These are phyloP conservation scores for Luffa acutangula DNA, from an alignment of 306 rosid species.

Conservation along the genomic window DNA sequence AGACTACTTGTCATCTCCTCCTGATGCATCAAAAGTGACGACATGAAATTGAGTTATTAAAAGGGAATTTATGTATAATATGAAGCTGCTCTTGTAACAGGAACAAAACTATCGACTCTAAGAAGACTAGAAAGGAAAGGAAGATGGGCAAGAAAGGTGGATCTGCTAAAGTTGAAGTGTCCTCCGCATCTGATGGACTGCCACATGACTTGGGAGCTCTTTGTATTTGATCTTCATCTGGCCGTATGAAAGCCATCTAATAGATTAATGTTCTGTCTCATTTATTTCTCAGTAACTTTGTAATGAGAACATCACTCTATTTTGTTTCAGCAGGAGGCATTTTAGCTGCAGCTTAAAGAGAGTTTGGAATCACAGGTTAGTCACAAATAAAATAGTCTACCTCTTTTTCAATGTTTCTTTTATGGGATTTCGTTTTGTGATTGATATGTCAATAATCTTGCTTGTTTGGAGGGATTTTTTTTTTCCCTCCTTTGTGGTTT, in stretches of 20 bases:
- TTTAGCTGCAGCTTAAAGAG: not conserved
- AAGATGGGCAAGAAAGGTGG: constrained; percentile 43
- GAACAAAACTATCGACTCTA: constrained; percentile 38
- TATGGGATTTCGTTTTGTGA: not conserved
- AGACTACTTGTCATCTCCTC: not conserved
- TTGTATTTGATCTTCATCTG: constrained; percentile 44
- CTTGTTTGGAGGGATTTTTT: not conserved
- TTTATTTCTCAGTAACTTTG: not conserved
- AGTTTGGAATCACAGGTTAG: constrained; percentile 1
- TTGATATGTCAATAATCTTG: not conserved
- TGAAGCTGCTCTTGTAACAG: constrained; percentile 31
- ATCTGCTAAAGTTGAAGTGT: constrained; percentile 18
- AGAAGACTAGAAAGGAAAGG: constrained; percentile 40
- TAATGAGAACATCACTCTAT: not conserved
- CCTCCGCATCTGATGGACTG: constrained; percentile 27
- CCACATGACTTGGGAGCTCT: constrained; percentile 78
- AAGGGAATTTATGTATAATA: constrained; percentile 11
- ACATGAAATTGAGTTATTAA: not conserved
- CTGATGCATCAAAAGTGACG: not conserved
- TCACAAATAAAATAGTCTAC: not conserved
- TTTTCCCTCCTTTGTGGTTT: not conserved
- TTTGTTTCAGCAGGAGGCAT: constrained; percentile 3
- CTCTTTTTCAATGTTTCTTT: not conserved
- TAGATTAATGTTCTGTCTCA: not conserved
- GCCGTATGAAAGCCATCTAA: not conserved